phyloP scores from a whole-genome alignment of 2,329 filamentous ascomycete species.

The Fusarium nanum region DNA sequence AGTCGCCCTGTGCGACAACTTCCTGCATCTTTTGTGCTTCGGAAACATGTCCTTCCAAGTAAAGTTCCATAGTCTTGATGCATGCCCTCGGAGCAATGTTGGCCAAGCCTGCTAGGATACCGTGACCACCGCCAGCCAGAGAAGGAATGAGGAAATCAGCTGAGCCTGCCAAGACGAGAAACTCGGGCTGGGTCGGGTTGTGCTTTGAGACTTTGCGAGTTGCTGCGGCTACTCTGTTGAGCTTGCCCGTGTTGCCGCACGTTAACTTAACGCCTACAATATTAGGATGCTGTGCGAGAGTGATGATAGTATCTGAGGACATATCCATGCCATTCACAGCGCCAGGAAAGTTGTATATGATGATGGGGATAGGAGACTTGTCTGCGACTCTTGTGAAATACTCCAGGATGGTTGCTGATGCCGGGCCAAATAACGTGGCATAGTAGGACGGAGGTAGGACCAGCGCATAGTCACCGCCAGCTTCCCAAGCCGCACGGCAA shows the following conservation, averaged over 20 bases:
- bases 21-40: slow-evolving; percentile 74
- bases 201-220: slow-evolving; percentile 57
- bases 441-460: slow-evolving; percentile 84
- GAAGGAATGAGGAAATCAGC: slow-evolving; percentile 79
- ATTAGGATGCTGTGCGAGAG: slow-evolving; percentile 70
- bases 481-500: slow-evolving; percentile 74
- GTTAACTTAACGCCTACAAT: slow-evolving; percentile 77
- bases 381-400: slow-evolving; percentile 76
- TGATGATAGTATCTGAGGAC: slow-evolving; percentile 70
- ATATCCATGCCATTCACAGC: slow-evolving; percentile 73
- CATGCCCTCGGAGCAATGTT: slow-evolving; percentile 78
- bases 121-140: slow-evolving; percentile 74
- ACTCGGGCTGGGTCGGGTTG: slow-evolving; percentile 53
- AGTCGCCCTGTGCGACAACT: slow-evolving; percentile 74
- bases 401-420: slow-evolving; percentile 63
- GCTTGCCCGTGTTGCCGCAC: slow-evolving; percentile 76
- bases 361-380: slow-evolving; percentile 71
- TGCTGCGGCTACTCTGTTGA: slow-evolving; percentile 71
- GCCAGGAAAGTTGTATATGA: slow-evolving; percentile 78
- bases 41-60: slow-evolving; percentile 64
- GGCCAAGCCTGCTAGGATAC: slow-evolving; percentile 77
- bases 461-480: slow-evolving; percentile 80
- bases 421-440: slow-evolving; percentile 70
- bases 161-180: slow-evolving; percentile 78
- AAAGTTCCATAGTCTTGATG: slow-evolving; percentile 70